Evolutionary conservation across 257 asterid genomes (phyloP), one percentile per base, ranked within the genome.

Genomic region (Primulina tabacum): DNA sequence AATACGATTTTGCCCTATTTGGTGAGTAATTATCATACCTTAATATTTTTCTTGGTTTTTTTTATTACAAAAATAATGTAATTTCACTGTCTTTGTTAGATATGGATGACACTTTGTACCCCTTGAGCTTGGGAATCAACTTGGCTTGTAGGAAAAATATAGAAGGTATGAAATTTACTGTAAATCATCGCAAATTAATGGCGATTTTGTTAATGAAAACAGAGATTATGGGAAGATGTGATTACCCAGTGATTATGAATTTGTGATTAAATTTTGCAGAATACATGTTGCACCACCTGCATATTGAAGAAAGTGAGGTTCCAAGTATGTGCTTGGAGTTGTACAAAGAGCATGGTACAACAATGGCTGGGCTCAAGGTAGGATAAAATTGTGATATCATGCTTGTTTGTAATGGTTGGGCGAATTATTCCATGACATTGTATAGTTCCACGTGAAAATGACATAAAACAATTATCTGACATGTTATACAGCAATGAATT

Each of bases 351-450:
- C 57, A 88, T 67, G 98, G 97, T 14, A 92, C 98, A 37, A 92
- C 98, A 24, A 90, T 92, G 98, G 96, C 98, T 33, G 98, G 98
- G 8, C 89, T 92, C 6, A 88, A 90, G 92, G 96, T 87, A 79
- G 55, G 55, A 14, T 12, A 14, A 47, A 40, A 7, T 7, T 34
- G 38, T 32, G 34, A 32, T 32, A 32, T 32, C 34, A 32, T 32
- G 34, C 34, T 24, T 24, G 26, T 24, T 24, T 24, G 26, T 24
- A 24, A 6, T 5, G 4, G 5, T 6, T 34, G 38, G 38, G 1
- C 8, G 7, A 34, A 4, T 34, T 34, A 6, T 34, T 34, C 9
- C 38, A 34, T 34, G 38, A 34, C 38, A 34, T 34, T 34, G 38
- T 34, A 34, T 34, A 7, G 38, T 34, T 34, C 0, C 38, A 34